Evolutionary conservation across 345 rosid genomes (phyloP).

Genomic region (Arabidopsis suecica): DNA sequence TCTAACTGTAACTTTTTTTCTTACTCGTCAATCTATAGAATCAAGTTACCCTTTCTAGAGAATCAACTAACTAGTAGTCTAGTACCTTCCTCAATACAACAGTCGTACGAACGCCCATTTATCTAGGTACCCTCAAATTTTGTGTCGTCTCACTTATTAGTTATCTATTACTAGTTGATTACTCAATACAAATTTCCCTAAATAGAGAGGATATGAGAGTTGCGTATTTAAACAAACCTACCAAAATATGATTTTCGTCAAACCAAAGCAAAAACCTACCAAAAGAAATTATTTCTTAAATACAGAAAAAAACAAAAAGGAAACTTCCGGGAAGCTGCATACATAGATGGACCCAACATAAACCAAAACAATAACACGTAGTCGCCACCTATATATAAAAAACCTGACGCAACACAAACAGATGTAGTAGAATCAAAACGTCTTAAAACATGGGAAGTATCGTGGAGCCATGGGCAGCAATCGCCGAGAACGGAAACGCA

Average conservation of each 20-base stretch:
- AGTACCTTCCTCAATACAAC: too few species aligned
- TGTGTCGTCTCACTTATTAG: neutral
- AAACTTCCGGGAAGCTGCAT: constrained; percentile 37
- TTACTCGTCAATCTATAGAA: too few species aligned
- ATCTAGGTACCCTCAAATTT: neutral
- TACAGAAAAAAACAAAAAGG: neutral
- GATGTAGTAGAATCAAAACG: constrained; percentile 9
- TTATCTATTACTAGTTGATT: constrained; percentile 2
- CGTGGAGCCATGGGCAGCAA: constrained; percentile 58
- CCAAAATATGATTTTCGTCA: constrained; percentile 9
- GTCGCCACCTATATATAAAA: constrained; percentile 34
- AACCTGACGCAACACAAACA: constrained; percentile 29
- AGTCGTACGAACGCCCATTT: too few species aligned
- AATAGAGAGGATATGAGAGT: neutral
- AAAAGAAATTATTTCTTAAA: neutral
- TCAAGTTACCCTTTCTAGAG: too few species aligned
- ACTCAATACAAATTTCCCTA: neutral
- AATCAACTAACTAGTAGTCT: too few species aligned
- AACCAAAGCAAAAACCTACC: neutral
- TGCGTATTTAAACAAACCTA: constrained; percentile 7
- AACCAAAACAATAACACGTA: constrained; percentile 14
- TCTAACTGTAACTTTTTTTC: too few species aligned
- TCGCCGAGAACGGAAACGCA: constrained; percentile 57
- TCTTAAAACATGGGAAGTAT: constrained; percentile 27
- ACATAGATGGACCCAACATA: constrained; percentile 31